A percentile compares a stretch with the other conserved stretches of the same genome.
Conservation (phyloP, 179 eudicot species). For the Carnegiea gigantea region DNA sequence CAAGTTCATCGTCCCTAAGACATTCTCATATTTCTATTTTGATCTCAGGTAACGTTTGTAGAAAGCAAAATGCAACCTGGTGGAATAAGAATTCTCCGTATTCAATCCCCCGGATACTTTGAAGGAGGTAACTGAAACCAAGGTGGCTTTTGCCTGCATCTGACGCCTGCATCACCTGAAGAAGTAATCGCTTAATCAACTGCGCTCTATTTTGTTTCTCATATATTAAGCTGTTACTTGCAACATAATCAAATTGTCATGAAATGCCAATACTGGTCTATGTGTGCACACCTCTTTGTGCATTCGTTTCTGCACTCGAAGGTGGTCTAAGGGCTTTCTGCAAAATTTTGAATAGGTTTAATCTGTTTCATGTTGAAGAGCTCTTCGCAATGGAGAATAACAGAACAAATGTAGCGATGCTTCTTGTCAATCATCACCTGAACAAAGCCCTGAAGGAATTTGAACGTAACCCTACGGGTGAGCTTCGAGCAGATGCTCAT, state of each 20-base stretch:
- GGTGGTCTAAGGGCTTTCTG: not conserved
- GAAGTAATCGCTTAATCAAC: conserved; percentile 41
- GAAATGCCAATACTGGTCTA: too few species aligned
- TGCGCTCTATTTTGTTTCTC: not conserved
- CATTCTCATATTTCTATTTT: conserved; percentile 4
- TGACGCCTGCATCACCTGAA: conserved; percentile 51
- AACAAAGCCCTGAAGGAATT: conserved; percentile 51
- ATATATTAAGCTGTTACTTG: not conserved
- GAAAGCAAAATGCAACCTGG: conserved; percentile 53
- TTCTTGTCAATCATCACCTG: conserved; percentile 70
- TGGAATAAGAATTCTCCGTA: conserved; percentile 58
- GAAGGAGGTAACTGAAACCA: conserved; percentile 96
- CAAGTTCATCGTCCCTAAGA: too few species aligned
- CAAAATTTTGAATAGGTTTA: not conserved
- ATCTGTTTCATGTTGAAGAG: conserved; percentile 54
- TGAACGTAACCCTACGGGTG: conserved; percentile 76
- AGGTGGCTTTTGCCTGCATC: conserved; percentile 82
- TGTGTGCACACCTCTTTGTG: too few species aligned
- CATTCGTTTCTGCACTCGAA: too few species aligned
- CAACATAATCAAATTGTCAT: not conserved
- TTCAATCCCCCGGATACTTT: conserved; percentile 90
- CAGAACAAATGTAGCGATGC: conserved; percentile 78
- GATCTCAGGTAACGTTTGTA: conserved; percentile 51
- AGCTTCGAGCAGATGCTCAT: conserved; percentile 91
- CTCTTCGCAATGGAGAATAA: conserved; percentile 58